Base-by-base conservation (phyloP, 2,329 filamentous ascomycete species). In the Beauveria caledonica region DNA sequence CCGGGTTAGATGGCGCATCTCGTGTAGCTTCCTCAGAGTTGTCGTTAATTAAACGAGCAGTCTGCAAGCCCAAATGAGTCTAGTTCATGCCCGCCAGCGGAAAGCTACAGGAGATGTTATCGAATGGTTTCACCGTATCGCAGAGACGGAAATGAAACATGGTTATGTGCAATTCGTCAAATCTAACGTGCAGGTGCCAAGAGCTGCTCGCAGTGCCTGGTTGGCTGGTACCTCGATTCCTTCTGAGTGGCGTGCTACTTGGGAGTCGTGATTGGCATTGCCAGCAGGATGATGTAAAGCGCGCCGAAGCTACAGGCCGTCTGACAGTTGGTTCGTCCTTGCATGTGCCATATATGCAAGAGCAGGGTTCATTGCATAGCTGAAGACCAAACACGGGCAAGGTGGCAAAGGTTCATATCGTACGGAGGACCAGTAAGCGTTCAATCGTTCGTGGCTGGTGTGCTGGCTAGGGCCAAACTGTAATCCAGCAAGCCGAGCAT, bases 301-400 rank as follows among this genome's bases (percentile, higher is more conserved):
- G 33, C 55, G 21, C 54, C 54, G 29, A 50, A 39, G 55, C 27
- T 17, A 9, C 29, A 50, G 19, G 55, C 4, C 29, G 42, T 23
- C 42, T 23, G 55, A 15, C 42, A 58, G 45, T 51, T 58, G 55
- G 46, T 50, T 50, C 36, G 46, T 42, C 55, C 40, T 39, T 51
- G 45, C 29, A 57, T 57, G 54, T 44, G 54, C 29, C 15, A 25
- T 50, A 25, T 50, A 19, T 58, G 46, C 55, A 58, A 7, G 45
- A 49, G 55, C 55, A 58, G 44, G 55, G 55, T 51, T 58, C 45
- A 29, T 15, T 50, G 55, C 33, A 57, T 19, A 58, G 55, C 55
- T 58, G 55, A 58, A 29, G 45, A 11, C 55, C 48, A 42, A 42
- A 19, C 17, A 25, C 21, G 10, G 29, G 29, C 33, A 36, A n/a